phyloP scores from a whole-genome alignment of 2,329 filamentous ascomycete genomes.

The Ophiostoma australiae region DNA sequence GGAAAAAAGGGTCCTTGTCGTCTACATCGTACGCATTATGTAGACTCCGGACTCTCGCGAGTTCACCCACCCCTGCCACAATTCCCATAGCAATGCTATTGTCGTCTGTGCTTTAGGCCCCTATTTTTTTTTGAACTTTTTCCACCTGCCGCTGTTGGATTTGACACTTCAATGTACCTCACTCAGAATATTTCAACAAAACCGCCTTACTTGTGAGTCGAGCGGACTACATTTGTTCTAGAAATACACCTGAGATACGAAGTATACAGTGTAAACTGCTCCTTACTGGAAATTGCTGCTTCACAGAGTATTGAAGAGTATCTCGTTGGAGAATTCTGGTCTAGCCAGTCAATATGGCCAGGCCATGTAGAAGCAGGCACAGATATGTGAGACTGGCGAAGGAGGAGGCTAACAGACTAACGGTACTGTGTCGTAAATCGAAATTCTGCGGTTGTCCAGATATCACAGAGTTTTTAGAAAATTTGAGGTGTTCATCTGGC shows the following conservation, averaged over 20 bases:
- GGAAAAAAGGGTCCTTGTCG: background rate
- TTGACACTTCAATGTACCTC: background rate
- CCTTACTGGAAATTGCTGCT: background rate
- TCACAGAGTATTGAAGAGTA: too few relatives aligned
- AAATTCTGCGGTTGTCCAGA: background rate
- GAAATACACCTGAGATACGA: background rate
- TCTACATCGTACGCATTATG: too few relatives aligned
- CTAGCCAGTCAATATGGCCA: background rate
- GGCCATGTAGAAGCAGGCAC: background rate
- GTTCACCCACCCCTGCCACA: background rate
- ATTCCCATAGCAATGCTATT: background rate
- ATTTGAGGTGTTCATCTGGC: background rate
- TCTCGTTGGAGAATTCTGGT: background rate
- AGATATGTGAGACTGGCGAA: background rate
- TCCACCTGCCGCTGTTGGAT: too few relatives aligned
- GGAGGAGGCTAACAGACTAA: background rate
- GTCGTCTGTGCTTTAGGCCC: background rate
- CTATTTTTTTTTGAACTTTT: background rate
- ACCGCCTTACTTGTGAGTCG: background rate
- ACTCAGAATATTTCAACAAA: background rate
- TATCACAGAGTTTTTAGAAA: background rate
- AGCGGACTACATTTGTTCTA: background rate
- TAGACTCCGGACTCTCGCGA: background rate
- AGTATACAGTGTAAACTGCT: background rate
- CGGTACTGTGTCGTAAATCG: background rate